phyloP scores from a whole-genome alignment of 2,329 filamentous ascomycete genomes.

The Rugonectria rugulosa region DNA sequence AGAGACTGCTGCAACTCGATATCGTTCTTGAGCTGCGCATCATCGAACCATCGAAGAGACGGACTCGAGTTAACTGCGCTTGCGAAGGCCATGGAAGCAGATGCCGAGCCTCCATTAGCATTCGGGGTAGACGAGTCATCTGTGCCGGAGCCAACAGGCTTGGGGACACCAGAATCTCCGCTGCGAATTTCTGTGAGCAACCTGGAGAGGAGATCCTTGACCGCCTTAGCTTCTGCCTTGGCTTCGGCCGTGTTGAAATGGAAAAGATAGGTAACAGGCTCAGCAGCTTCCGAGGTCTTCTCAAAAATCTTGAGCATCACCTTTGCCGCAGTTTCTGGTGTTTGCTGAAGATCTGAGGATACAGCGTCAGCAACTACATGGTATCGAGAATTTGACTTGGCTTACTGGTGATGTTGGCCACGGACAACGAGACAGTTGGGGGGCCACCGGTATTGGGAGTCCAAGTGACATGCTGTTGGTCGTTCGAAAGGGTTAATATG shows the following conservation, averaged over 20 bases:
- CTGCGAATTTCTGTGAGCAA: constrained; percentile 76
- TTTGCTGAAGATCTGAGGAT: constrained; percentile 85
- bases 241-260: constrained; percentile 85
- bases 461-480: constrained; percentile 82
- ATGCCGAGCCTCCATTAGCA: constrained; percentile 48
- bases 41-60: constrained; percentile 78
- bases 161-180: constrained; percentile 59
- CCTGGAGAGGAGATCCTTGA: constrained; percentile 82
- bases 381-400: neutral
- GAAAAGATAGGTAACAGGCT: constrained; percentile 80
- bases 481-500: constrained; percentile 75
- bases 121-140: constrained; percentile 40
- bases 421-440: constrained; percentile 71
- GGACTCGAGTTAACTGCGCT: constrained; percentile 67
- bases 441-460: constrained; percentile 72
- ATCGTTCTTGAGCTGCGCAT: constrained; percentile 78
- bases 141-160: constrained; percentile 48
- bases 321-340: constrained; percentile 84
- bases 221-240: constrained; percentile 81
- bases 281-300: constrained; percentile 64
- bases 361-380: constrained; percentile 18
- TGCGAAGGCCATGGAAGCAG: constrained; percentile 80
- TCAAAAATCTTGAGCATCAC: constrained; percentile 94
- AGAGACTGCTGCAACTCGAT: constrained; percentile 87
- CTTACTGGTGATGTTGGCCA: constrained; percentile 85